Conservation (phyloP, 345 rosid species). For the Stellera chamaejasme region DNA sequence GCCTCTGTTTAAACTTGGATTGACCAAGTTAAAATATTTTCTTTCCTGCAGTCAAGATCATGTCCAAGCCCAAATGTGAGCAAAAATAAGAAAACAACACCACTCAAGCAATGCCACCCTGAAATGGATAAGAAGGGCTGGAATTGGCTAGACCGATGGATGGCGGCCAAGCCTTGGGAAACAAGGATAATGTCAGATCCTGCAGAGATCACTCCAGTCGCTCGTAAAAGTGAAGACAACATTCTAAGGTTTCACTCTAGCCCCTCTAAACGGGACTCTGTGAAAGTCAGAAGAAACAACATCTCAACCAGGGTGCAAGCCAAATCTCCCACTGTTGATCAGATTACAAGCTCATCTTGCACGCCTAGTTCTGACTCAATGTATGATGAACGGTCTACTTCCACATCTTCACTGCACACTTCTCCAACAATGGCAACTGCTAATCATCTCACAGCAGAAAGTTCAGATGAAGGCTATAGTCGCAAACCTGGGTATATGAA, state of each 20-base stretch:
- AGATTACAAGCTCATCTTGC: slow-evolving; percentile 28
- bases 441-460: slow-evolving; percentile 25
- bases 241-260: slow-evolving; percentile 14
- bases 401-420: slow-evolving; percentile 48
- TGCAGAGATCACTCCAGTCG: slow-evolving; percentile 18
- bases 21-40: background rate
- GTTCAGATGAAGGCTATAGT: slow-evolving; percentile 34
- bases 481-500: slow-evolving; percentile 75
- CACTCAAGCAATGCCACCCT: slow-evolving; percentile 27
- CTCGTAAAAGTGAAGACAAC: slow-evolving; percentile 50
- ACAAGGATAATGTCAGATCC: slow-evolving; percentile 29
- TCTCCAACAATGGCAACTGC: slow-evolving; percentile 38
- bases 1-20: background rate
- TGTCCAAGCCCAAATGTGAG: slow-evolving; percentile 44
- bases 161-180: slow-evolving; percentile 78
- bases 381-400: slow-evolving; percentile 37
- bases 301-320: slow-evolving; percentile 40
- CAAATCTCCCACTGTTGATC: slow-evolving; percentile 34
- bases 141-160: slow-evolving; percentile 75
- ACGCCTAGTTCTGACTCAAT: slow-evolving; percentile 52
- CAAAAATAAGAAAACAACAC: slow-evolving; percentile 22
- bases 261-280: slow-evolving; percentile 33
- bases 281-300: slow-evolving; percentile 60
- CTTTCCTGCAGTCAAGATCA: slow-evolving; percentile 41
- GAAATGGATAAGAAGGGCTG: slow-evolving; percentile 39